A percentile compares a stretch with the other conserved stretches of the same genome.
phyloP scores from a whole-genome alignment of 305 asterid species.

The Rubia tinctorum region DNA sequence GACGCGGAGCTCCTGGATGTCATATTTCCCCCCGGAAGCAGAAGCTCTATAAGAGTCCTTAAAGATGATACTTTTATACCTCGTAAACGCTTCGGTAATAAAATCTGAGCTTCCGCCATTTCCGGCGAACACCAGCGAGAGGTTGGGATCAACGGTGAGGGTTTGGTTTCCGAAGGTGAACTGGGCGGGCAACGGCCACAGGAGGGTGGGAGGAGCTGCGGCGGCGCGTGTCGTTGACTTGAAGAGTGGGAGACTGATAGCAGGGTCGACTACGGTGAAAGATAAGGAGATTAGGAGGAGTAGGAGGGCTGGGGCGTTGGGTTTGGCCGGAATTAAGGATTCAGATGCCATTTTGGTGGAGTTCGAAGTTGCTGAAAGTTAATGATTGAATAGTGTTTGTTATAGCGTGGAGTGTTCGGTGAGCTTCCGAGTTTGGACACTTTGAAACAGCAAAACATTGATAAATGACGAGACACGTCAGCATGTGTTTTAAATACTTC shows the following conservation, averaged over 20 bases:
- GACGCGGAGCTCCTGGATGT: conserved; percentile 45
- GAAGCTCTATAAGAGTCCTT: conserved; percentile 38
- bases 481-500: not conserved
- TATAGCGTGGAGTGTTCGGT: not conserved
- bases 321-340: not conserved
- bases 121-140: conserved; percentile 48
- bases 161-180: conserved; percentile 73
- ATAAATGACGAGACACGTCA: not conserved
- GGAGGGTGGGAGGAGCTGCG: conserved; percentile 44
- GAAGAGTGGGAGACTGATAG: conserved; percentile 23
- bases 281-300: not conserved
- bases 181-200: conserved; percentile 78
- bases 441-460: not conserved
- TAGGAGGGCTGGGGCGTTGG: conserved; percentile 10
- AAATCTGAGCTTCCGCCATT: conserved; percentile 48
- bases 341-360: conserved; percentile 13
- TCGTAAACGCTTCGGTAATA: conserved; percentile 54
- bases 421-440: not conserved
- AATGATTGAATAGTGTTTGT: not conserved
- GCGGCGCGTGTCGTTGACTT: conserved; percentile 11
- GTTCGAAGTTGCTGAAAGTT: conserved; percentile 2
- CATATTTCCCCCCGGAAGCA: conserved; percentile 33
- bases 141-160: conserved; percentile 72
- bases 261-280: conserved; percentile 30
- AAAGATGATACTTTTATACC: conserved; percentile 62